Conservation (phyloP, 148 eudicot genomes). For the Bassia scoparia region DNA sequence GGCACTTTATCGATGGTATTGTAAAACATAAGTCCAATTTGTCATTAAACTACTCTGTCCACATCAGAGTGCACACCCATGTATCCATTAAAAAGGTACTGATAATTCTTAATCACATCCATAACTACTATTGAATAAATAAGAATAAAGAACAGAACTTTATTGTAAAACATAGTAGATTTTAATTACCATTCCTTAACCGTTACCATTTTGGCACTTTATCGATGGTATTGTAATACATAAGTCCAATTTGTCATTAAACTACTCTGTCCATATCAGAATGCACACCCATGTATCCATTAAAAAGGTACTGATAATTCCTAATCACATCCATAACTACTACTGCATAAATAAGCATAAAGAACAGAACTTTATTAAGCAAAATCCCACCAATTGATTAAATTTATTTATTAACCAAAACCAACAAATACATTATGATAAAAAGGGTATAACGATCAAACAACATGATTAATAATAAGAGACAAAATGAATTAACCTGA, state of each 20-base stretch:
- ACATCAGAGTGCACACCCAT: too few species aligned
- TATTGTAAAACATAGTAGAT: too few species aligned
- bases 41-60: background rate
- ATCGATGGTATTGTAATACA: too few species aligned
- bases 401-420: background rate
- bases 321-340: background rate
- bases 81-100: background rate
- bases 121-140: too few species aligned
- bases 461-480: background rate
- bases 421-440: background rate
- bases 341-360: background rate
- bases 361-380: background rate
- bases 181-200: too few species aligned
- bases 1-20: too few species aligned
- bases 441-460: background rate
- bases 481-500: slow-evolving; percentile 43
- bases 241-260: background rate
- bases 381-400: background rate
- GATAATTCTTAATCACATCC: background rate
- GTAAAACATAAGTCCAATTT: background rate
- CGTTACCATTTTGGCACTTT: too few species aligned
- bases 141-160: too few species aligned
- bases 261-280: background rate
- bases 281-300: too few species aligned
- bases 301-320: background rate